These are phyloP conservation scores for Torulaspora quercuum DNA, from an alignment of 805 yeast species.

Conservation along the genomic window DNA sequence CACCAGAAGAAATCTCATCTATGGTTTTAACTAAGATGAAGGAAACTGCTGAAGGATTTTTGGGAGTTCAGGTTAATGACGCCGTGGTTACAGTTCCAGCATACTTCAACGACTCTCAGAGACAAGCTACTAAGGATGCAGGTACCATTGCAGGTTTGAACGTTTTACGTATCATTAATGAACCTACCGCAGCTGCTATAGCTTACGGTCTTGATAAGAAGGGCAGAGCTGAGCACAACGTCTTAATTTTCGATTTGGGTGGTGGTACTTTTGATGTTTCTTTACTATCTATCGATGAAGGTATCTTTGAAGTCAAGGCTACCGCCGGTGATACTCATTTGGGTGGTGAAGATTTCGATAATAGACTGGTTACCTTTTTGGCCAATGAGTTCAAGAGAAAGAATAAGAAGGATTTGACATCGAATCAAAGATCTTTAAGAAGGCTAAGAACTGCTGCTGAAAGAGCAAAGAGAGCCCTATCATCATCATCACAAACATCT, in stretches of 20 bases:
- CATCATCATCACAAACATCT: conserved; percentile 92
- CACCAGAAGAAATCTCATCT: conserved; percentile 93
- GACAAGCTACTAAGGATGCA: conserved; percentile 98
- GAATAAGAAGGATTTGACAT: conserved; percentile 84
- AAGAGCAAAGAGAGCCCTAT: conserved; percentile 97
- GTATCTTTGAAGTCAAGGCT: conserved; percentile 95
- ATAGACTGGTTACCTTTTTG: conserved; percentile 88
- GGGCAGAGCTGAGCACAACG: conserved; percentile 77
- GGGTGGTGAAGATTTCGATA: conserved; percentile 98
- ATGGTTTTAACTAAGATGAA: conserved; percentile 90
- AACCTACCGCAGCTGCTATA: conserved; percentile 97
- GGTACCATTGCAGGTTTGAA: conserved; percentile 95
- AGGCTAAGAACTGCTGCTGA: conserved; percentile 98
- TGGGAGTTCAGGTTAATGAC: conserved; percentile 77
- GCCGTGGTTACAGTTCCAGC: conserved; percentile 98
- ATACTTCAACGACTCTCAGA: conserved; percentile 94
- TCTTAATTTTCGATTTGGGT: conserved; percentile 90
- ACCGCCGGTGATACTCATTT: conserved; percentile 68
- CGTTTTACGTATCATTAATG: conserved; percentile 91
- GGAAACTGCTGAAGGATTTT: conserved; percentile 84
- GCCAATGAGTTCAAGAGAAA: conserved; percentile 93
- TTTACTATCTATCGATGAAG: conserved; percentile 85
- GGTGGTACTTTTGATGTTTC: conserved; percentile 99
- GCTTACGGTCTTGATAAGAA: conserved; percentile 89
- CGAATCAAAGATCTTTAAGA: conserved; percentile 93